Evolutionary conservation across 2,329 filamentous ascomycete genomes (phyloP).

Genomic region (Colletotrichum karsti): DNA sequence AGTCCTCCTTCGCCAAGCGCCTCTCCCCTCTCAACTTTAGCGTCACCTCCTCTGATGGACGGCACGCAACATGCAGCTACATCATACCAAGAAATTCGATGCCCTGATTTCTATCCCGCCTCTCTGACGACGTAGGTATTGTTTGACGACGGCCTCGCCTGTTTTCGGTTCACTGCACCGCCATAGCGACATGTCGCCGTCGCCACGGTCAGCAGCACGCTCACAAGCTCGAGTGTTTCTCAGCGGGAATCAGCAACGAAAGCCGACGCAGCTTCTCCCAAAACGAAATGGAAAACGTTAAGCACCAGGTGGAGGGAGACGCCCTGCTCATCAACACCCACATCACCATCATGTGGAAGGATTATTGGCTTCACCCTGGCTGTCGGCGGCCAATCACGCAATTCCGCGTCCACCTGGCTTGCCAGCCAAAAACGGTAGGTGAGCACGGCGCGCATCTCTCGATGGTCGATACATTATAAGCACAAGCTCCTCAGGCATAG

Average conservation of each 20-base stretch:
- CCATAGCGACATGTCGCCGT: neutral
- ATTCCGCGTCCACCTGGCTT: slow-evolving; percentile 9
- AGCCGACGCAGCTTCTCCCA: neutral
- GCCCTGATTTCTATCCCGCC: slow-evolving; percentile 6
- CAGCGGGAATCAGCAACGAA: neutral
- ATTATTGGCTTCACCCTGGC: neutral
- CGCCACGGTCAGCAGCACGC: neutral
- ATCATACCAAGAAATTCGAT: slow-evolving; percentile 24
- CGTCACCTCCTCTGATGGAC: neutral
- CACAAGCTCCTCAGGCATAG: too few species aligned
- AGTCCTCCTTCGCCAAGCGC: neutral
- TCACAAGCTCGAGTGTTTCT: neutral
- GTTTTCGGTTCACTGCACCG: neutral
- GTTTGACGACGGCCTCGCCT: neutral
- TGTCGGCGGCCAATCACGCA: slow-evolving; percentile 13
- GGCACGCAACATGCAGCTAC: neutral
- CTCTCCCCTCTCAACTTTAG: neutral
- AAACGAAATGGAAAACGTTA: neutral
- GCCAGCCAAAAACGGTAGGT: slow-evolving; percentile 18
- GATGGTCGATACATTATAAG: too few species aligned
- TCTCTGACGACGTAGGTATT: too few species aligned
- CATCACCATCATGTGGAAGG: neutral
- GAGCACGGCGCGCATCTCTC: slow-evolving; percentile 20
- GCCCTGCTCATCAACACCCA: neutral
- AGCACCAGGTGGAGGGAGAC: neutral